These are phyloP conservation scores for Capniomyces stellatus DNA, from an alignment of 371 early-diverging fungal species.

Conservation along the genomic window DNA sequence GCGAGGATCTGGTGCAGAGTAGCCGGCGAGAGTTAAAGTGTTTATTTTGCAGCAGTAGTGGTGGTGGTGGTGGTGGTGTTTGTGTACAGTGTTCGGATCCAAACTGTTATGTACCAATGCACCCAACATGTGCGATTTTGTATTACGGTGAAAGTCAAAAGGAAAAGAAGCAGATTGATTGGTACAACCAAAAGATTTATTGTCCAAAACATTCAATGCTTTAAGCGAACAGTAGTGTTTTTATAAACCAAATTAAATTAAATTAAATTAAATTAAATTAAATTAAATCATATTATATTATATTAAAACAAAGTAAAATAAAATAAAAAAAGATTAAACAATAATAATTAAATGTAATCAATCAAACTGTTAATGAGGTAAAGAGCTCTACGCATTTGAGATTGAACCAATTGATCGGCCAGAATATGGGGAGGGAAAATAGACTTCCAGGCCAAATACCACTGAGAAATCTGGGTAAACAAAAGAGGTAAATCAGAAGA, in stretches of 20 bases:
- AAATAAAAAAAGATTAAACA: background rate
- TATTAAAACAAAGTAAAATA: background rate
- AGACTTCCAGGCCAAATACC: too few species aligned
- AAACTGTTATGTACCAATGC: background rate
- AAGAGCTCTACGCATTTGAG: too few species aligned
- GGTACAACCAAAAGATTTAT: background rate
- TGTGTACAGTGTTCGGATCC: too few species aligned
- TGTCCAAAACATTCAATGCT: background rate
- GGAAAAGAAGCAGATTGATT: background rate
- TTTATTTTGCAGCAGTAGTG: too few species aligned
- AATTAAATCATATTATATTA: background rate
- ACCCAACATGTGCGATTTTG: background rate
- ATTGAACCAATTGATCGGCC: too few species aligned
- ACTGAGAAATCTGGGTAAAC: too few species aligned
- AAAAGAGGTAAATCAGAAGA: too few species aligned
- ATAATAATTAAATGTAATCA: background rate
- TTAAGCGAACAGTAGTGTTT: background rate
- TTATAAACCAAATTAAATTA: background rate
- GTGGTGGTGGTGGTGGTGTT: background rate
- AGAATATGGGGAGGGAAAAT: too few species aligned
- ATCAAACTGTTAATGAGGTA: too few species aligned
- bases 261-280: background rate
- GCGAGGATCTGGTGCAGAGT: too few species aligned
- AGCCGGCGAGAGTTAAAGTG: too few species aligned
- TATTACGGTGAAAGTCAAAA: too few species aligned